Conservation (phyloP, 1,139 yeast genomes). For the Tardiomyces blankii region DNA sequence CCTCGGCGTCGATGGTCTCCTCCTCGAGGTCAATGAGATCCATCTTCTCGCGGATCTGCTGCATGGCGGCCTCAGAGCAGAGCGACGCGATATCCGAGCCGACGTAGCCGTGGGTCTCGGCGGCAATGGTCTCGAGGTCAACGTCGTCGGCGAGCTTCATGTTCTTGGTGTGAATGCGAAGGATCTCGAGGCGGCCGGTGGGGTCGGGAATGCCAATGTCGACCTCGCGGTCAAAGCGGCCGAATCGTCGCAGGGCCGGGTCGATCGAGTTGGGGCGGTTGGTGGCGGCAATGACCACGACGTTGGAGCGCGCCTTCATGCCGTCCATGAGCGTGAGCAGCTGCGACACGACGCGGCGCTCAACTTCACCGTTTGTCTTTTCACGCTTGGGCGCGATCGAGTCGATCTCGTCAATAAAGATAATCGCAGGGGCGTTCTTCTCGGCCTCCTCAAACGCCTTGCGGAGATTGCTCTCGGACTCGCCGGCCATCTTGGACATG, state of each 20-base stretch:
- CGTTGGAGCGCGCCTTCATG: constrained; percentile 97
- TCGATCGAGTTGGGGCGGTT: constrained; percentile 98
- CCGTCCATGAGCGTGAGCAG: constrained; percentile 97
- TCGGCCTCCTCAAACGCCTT: constrained; percentile 99
- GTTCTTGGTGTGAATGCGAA: constrained; percentile 89
- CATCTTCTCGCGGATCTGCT: constrained; percentile 98
- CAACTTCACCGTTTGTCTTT: constrained; percentile 98
- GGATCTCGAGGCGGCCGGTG: constrained; percentile 92
- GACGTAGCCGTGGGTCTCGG: constrained; percentile 95
- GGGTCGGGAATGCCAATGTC: constrained; percentile 99
- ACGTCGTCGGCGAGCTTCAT: constrained; percentile 96
- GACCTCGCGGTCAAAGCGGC: constrained; percentile 98
- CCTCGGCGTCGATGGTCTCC: constrained; percentile 96
- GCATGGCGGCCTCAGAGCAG: constrained; percentile 98
- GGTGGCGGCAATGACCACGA: constrained; percentile 91
- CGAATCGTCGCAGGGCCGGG: constrained; percentile 96
- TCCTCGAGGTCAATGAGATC: constrained; percentile 95
- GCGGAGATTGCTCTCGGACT: constrained; percentile 92
- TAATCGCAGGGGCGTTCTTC: constrained; percentile 94
- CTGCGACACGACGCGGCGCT: constrained; percentile 96
- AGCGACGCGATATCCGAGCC: constrained; percentile 93
- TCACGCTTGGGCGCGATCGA: constrained; percentile 99
- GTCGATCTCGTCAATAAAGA: constrained; percentile 96
- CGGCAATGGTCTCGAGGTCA: constrained; percentile 83
- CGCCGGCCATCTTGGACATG: constrained; percentile 99